These are phyloP conservation scores for Nannochloropsis granulata DNA, from an alignment of 108 stramenopile species.

Conservation along the genomic window DNA sequence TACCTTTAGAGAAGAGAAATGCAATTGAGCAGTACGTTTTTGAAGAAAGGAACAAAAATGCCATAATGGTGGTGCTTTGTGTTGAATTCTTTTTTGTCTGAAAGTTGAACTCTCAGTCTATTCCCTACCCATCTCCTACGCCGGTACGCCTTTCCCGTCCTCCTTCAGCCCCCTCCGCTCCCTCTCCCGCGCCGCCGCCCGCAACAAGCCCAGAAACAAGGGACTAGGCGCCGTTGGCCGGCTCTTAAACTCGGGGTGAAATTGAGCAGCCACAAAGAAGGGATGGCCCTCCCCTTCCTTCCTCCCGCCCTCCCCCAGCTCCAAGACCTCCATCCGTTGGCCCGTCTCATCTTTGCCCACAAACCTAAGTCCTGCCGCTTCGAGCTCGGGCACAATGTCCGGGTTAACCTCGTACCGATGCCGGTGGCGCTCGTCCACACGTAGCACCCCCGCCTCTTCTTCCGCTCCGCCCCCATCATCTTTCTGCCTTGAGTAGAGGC, in stretches of 20 bases:
- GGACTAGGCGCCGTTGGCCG: constrained; percentile 87
- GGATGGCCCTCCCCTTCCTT: background rate
- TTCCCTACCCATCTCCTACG: no score
- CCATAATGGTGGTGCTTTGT: no score
- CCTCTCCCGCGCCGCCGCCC: constrained; percentile 46
- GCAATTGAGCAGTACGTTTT: no score
- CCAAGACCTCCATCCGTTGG: constrained; percentile 47
- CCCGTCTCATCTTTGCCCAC: constrained; percentile 45
- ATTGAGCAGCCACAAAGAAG: constrained; percentile 70
- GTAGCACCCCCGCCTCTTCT: background rate
- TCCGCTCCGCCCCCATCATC: background rate
- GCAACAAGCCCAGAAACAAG: constrained; percentile 79
- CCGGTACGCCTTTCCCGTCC: background rate
- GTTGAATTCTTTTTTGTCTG: no score
- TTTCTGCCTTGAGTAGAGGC: constrained; percentile 50
- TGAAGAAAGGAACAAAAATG: no score
- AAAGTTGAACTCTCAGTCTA: no score
- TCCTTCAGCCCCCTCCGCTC: background rate
- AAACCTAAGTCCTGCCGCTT: constrained; percentile 76
- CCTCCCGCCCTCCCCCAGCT: constrained; percentile 37
- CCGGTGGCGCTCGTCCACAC: constrained; percentile 76
- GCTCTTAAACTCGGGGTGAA: constrained; percentile 96
- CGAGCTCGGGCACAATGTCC: constrained; percentile 61
- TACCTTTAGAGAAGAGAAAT: no score
- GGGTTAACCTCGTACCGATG: constrained; percentile 99